Evolutionary conservation across 495 filamentous ascomycete genomes (phyloP), one percentile per base, ranked within the genome.

Genomic region (Umbilicaria muhlenbergii): DNA sequence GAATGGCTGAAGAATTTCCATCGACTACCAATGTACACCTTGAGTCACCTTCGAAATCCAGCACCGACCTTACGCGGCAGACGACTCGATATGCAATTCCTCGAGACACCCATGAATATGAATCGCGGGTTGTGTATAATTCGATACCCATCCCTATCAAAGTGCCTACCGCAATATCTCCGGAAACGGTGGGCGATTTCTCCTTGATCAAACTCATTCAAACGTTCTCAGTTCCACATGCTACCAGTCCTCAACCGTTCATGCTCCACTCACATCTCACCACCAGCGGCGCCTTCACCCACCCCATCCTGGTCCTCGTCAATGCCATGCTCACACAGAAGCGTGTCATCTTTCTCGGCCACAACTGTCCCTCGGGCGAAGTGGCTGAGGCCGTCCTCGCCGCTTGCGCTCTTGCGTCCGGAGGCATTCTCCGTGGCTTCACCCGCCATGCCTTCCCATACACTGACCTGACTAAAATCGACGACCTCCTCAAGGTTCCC

Each of bases 401-500:
- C 2, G 86, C 89, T 1, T 96, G 89, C 59, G 84, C 91, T 5
- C 71, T 99, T 28, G 88, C 83, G 16, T 94, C 86, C 18, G 92
- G 91, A n/a, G 91, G 92, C 17, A 69, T 94, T n/a, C 67, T 99
- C 14, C 68, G 86, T 35, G 91, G 92, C 17, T 96, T 96, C 61
- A 94, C 87, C 15, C 77, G 91, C n/a, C 84, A 94, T 64, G 92
- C 92, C 12, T 99, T 99, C 56, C 91, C 91, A 5, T 99, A 99
- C 57, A 99, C 91, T 6, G 91, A 99, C 60, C 71, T 99, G 16
- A 93, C 86, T 36, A 99, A 99, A 60, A 86, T 99, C 39, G 91
- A 99, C 51, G 91, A 96, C 57, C 74, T 99, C 5, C 70, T 96
- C 28, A 83, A 86, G 48, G 92, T 99, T 1, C 88, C 92, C 15